Evolutionary conservation across 805 yeast species (phyloP), one percentile per base, ranked within the genome.

Genomic region (Henningerozyma blattae): DNA sequence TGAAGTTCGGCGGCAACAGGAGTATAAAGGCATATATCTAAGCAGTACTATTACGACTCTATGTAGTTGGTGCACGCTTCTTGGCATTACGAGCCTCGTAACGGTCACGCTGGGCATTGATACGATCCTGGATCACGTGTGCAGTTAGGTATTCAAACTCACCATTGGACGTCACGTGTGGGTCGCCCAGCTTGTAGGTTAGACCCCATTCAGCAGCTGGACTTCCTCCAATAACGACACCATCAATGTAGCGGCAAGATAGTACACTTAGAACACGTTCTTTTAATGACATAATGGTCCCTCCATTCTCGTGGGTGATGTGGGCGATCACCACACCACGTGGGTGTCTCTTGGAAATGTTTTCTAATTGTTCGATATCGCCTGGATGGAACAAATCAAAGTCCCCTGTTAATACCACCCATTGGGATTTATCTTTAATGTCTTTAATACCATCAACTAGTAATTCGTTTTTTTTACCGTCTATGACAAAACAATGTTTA

Each of bases 331-430:
- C n/a, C 8, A 20, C 12, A 20, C 10, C 10, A 20, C 22, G 22
- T 7, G 7, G 7, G 10, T 20, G 10, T 20, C 7, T 7, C 10
- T 20, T 20, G 22, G 7, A 51, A 16, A 79, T 67, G 13, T 62
- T 52, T 37, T 68, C 61, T 40, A 89, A 62, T 8, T 78, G 78
- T 44, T 76, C 79, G 37, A 89, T 83, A 54, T 91, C 96, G 15
- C 94, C 96, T 15, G 94, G 86, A 54, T 85, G 86, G 60, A 91
- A 87, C 35, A 91, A 65, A 56, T 91, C 98, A 61, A 87, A 91
- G 1, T 81, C 80, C 10, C 96, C 97, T 43, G 75, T 12, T 24
- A 24, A 9, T 12, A 24, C 14, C 5, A 10, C 5, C 27, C 27
- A 24, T 24, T 7, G 7, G 5, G 27, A 12, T 10, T 24, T n/a